Evolutionary conservation across 495 filamentous ascomycete genomes (phyloP).

Genomic region (Aspergillus nanangensis): DNA sequence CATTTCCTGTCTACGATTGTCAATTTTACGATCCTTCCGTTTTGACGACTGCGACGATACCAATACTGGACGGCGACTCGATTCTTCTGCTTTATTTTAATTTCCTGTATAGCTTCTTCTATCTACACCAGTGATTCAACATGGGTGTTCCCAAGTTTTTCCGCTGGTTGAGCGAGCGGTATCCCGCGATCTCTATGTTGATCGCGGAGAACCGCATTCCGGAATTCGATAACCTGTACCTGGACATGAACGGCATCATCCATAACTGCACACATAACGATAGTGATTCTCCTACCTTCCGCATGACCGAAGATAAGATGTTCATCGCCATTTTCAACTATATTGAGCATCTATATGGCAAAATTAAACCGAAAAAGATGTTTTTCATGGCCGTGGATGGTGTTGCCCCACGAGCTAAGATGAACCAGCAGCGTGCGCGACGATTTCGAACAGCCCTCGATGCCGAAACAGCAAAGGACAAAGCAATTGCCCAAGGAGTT

Average conservation of each 20-base stretch:
- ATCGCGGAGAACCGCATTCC: conserved; percentile 99
- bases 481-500: conserved; percentile 80
- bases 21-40: conserved; percentile 12
- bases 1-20: conserved; percentile 15
- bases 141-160: conserved; percentile 96
- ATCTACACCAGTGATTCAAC: conserved; percentile 12
- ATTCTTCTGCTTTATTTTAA: neutral
- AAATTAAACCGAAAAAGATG: conserved; percentile 95
- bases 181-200: conserved; percentile 96
- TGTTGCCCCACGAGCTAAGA: conserved; percentile 96
- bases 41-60: conserved; percentile 18
- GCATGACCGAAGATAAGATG: conserved; percentile 97
- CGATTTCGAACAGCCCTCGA: conserved; percentile 95
- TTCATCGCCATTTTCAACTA: conserved; percentile 99
- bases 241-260: conserved; percentile 99
- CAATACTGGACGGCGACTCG: neutral
- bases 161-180: conserved; percentile 96
- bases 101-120: conserved; percentile 1
- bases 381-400: conserved; percentile 99
- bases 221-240: conserved; percentile 96
- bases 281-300: conserved; percentile 81
- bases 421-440: conserved; percentile 97
- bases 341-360: conserved; percentile 97
- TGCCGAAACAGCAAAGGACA: conserved; percentile 81
- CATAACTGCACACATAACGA: conserved; percentile 99